Evolutionary conservation across 768 basidiomycete species (phyloP), one percentile per base, ranked within the genome.

Genomic region (Amyloporia xantha): DNA sequence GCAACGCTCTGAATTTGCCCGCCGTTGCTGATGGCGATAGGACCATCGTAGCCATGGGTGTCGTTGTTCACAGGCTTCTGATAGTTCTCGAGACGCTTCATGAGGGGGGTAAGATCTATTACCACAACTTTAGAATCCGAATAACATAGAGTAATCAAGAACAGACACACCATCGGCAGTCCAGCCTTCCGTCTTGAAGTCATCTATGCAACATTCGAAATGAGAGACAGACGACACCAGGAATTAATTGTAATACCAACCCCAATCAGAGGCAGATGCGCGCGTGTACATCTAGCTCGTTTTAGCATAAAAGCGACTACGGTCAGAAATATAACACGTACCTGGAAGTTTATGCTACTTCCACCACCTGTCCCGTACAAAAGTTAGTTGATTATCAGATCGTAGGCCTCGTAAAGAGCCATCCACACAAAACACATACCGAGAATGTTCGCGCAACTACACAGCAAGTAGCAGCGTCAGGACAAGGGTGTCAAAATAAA

Each of bases 1-100:
- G 81, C 83, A 39, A 84, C 71, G 4, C 74, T 71, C 6, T 73
- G 79, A 53, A 83, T 73, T 19, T 77, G 73, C 46, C 83, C 82
- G 55, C 84, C 83, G 52, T 84, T 83, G 54, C 76, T 78, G 61
- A 85, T 84, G 12, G 81, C 81, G 48, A 86, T 82, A n/a, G 84
- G 83, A 3, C 84, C 84, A 49, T 81, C 76, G 54, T 84, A 84
- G 36, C 83, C 84, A 62, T 85, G 82, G 2, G 75, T 78, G 50
- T 80, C 68, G 62, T 79, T 84, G 68, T 82, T 82, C 21, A 62
- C 65, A 1, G 84, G 82, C 66, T 84, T 84, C 72, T 85, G 84
- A 62, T 86, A 85, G 68, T 84, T 83, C 73, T 86, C 83, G 48
- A 85, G 68, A 44, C 82, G 70, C 66, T 84, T 84, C 84, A 86